Base-by-base conservation (phyloP, 768 basidiomycete genomes). In the Trametes cubensis region DNA sequence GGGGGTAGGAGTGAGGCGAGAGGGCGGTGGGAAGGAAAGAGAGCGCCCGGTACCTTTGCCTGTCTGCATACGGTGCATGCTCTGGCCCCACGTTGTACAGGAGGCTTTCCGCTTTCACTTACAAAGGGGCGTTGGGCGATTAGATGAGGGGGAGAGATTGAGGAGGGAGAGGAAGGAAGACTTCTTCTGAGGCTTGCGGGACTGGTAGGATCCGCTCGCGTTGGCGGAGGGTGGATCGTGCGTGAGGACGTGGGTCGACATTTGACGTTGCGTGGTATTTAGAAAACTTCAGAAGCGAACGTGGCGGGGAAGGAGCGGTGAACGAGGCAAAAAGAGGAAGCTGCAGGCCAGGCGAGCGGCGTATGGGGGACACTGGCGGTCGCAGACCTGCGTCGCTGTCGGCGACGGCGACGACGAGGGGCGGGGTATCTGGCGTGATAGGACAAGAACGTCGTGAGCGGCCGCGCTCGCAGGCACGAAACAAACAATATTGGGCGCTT, bases 31-130 rank as follows among this genome's bases (percentile, higher is more conserved):
- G 42, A 64, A 65, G 41, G 55, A 21, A 55, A 61, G 23, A 44
- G 41, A 23, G 49, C 26, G 57, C 65, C 55, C 66, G 21, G 34
- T 56, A 88, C 92, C 84, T 94, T 94, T 64, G 92, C 91, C 55
- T 85, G 83, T 46, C 91, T 85, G 74, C 92, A 94, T 67, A 92
- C 90, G 42, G 89, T 92, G 72, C 92, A 94, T 18, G 92, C 92
- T 52, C 83, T 74, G 48, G 82, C 81, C 56, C 81, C 82, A 63
- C 83, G 73, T 39, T 79, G 73, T 46, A 83, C 75, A 34, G 82
- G 78, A 21, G 73, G 60, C 67, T 81, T 81, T 53, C 77, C 68
- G 41, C 79, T 80, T 34, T 34, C 34, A 34, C 34, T 34, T 34
- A 62, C 5, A 47, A 39, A 25, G 42, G 51, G 38, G 25, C 34